Conservation (phyloP, 2,329 filamentous ascomycete species). For the Nemania bipapillata region DNA sequence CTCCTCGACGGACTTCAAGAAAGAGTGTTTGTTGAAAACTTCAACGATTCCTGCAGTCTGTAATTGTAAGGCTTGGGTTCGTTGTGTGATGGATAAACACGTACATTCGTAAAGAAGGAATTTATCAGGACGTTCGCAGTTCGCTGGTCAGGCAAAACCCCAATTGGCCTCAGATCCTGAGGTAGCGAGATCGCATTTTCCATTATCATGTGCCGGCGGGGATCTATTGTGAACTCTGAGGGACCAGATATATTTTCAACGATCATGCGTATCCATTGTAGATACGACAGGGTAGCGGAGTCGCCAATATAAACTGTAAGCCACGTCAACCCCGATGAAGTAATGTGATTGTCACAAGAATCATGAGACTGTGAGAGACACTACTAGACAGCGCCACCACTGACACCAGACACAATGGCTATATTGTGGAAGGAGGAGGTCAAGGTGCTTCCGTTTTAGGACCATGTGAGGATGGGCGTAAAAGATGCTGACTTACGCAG, state of each 20-base stretch:
- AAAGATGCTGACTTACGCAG: slow-evolving; percentile 58
- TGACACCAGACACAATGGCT: not conserved
- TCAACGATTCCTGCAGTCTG: slow-evolving; percentile 71
- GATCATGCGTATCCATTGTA: slow-evolving; percentile 70
- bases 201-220: slow-evolving; percentile 66
- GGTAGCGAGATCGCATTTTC: slow-evolving; percentile 64
- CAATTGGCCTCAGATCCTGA: slow-evolving; percentile 58
- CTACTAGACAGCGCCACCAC: not conserved
- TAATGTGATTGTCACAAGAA: not conserved
- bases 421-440: not conserved
- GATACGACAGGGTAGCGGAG: slow-evolving; percentile 69
- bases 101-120: slow-evolving; percentile 70
- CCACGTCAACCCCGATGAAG: slow-evolving; percentile 8
- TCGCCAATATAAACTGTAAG: slow-evolving; percentile 69
- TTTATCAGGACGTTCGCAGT: slow-evolving; percentile 66
- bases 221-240: slow-evolving; percentile 68
- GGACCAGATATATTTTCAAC: slow-evolving; percentile 65
- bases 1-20: slow-evolving; percentile 61
- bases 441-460: not conserved
- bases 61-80: slow-evolving; percentile 37
- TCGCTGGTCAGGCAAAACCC: slow-evolving; percentile 65
- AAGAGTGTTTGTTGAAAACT: slow-evolving; percentile 64
- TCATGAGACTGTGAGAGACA: not conserved
- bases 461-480: not conserved
- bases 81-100: slow-evolving; percentile 34